phyloP scores from a whole-genome alignment of 495 filamentous ascomycete genomes.

The Clohesyomyces aquaticus region DNA sequence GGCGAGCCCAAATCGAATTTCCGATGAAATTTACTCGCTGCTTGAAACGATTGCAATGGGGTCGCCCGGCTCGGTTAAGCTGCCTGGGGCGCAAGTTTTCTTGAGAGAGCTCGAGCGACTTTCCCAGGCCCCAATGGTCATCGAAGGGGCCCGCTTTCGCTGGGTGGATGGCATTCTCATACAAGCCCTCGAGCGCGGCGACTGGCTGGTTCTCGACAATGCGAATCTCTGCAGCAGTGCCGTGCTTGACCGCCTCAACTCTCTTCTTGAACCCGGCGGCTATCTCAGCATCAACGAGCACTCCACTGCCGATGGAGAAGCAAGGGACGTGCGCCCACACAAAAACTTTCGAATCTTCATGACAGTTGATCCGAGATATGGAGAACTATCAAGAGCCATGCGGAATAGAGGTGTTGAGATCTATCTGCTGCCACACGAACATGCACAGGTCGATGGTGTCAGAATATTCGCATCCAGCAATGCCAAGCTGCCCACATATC shows the following conservation, averaged over 20 bases:
- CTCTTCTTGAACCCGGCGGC: slow-evolving; percentile 88
- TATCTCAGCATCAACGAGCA: slow-evolving; percentile 90
- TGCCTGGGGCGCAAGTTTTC: not conserved
- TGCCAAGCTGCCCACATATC: slow-evolving; percentile 15
- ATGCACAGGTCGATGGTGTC: not conserved
- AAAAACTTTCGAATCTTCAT: slow-evolving; percentile 89
- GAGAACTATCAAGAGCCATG: slow-evolving; percentile 96
- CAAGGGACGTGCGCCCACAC: slow-evolving; percentile 79
- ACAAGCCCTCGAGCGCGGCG: slow-evolving; percentile 78
- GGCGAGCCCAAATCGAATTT: not conserved
- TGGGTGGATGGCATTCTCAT: slow-evolving; percentile 95
- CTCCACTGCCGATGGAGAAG: slow-evolving; percentile 76
- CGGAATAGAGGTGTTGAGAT: slow-evolving; percentile 93
- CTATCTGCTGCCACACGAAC: slow-evolving; percentile 56
- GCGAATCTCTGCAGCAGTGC: slow-evolving; percentile 95
- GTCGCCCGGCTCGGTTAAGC: not conserved
- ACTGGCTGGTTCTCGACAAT: slow-evolving; percentile 95
- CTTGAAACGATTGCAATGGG: slow-evolving; percentile 17
- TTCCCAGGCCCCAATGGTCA: not conserved
- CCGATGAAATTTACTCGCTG: slow-evolving; percentile 1
- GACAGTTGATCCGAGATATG: slow-evolving; percentile 90
- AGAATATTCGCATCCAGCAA: no score
- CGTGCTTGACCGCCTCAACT: slow-evolving; percentile 93
- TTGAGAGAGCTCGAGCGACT: slow-evolving; percentile 24
- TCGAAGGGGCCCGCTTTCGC: slow-evolving; percentile 79